Base-by-base conservation (phyloP, 2,329 filamentous ascomycete species). In the Calonectria multiphialidica region DNA sequence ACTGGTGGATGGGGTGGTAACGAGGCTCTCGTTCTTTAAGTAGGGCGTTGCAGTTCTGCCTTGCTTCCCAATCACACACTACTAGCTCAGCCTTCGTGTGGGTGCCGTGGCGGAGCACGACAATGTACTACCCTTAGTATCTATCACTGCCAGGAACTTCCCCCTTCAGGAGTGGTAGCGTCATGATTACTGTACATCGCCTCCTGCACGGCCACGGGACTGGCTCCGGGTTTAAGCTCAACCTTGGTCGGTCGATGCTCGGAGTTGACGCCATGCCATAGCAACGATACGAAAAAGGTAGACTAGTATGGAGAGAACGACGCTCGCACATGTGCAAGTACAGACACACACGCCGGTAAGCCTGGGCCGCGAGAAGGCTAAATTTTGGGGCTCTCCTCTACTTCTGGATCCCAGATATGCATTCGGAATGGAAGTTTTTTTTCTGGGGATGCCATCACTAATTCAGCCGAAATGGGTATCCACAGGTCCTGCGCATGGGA, bases 121-220 rank as follows among this genome's bases (percentile, higher is more conserved):
- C 30, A 15, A 40, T 37, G 33, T 47, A 47, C 44, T 47, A 2
- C n/a, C 44, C 44, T 40, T 59, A 40, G 15, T 33, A 57, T 57
- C 53, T 33, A 40, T 37, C 33, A 21, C n/a, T 35, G 53, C 35
- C 23, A 59, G 53, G 35, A 35, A 40, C 35, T 12, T 37, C 53
- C 53, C 3, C 13, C 23, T 61, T 47, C 21, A 15, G 35, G 30
- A 65, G 61, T 61, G 30, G 21, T n/a, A 30, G 28, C 37, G 57
- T 71, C 64, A 68, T 64, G 35, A 40, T 59, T 40, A 37, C 33
- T 59, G 23, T n/a, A 23, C 25, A 44, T 28, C 69, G 50, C 25
- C 62, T 44, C 61, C 44, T 62, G 53, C 68, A 66, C 13, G 57
- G 35, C 59, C 47, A 71, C 69, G 64, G 45, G 69, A 71, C 57